These are phyloP conservation scores for Cryptococcus sp. DNA, from an alignment of 1,284 basidiomycete species.

Conservation along the genomic window DNA sequence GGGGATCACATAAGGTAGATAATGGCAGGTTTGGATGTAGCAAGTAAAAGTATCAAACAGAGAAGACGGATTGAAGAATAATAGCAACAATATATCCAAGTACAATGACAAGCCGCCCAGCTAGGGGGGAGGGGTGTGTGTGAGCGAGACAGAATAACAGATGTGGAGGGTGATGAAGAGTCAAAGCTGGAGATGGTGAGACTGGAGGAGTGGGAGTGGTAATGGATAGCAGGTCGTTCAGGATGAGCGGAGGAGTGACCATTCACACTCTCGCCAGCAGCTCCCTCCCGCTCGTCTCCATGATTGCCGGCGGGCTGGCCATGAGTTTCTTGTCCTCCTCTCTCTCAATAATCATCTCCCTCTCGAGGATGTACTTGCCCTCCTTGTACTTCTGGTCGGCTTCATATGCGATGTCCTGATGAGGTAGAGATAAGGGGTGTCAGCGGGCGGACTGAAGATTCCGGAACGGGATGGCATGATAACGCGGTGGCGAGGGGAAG, in stretches of 20 bases:
- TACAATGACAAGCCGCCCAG: too few relatives aligned
- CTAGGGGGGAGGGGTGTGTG: too few relatives aligned
- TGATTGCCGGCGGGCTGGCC: background rate
- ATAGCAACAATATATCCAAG: too few relatives aligned
- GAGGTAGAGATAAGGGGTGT: background rate
- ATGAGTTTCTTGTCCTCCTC: background rate
- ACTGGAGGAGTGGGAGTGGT: background rate
- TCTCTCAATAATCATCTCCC: slow-evolving; percentile 62
- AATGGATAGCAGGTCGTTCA: background rate
- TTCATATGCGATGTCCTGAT: slow-evolving; percentile 86
- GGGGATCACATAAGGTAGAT: too few relatives aligned
- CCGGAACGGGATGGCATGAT: slow-evolving; percentile 1
- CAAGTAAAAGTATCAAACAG: too few relatives aligned
- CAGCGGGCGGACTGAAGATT: background rate
- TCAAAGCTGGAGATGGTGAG: background rate
- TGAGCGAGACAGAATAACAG: background rate
- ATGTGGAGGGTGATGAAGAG: background rate
- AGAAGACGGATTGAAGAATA: too few relatives aligned
- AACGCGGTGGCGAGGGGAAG: background rate
- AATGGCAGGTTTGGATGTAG: too few relatives aligned
- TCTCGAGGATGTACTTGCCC: slow-evolving; percentile 95
- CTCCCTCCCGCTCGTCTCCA: too few relatives aligned
- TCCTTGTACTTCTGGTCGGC: slow-evolving; percentile 94
- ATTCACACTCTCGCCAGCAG: slow-evolving; percentile 9
- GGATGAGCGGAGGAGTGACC: background rate